A percentile compares a stretch with the other conserved stretches of the same genome.
phyloP scores from a whole-genome alignment of 768 basidiomycete genomes.

The Scleroderma citrinum region DNA sequence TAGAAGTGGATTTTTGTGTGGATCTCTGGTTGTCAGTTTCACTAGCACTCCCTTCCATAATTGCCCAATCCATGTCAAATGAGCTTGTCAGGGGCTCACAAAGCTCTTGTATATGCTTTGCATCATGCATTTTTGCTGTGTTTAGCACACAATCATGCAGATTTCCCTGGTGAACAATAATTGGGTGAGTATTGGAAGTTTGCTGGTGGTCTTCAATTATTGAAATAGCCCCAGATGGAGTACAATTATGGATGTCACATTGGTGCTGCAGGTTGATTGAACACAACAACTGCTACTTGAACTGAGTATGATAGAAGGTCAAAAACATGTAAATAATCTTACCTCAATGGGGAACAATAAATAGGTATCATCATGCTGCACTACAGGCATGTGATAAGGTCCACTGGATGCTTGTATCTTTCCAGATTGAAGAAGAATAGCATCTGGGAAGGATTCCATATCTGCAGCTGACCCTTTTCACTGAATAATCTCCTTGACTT shows the following conservation, averaged over 20 bases:
- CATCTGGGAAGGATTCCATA: not conserved
- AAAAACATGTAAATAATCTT: not conserved
- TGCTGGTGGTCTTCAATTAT: not conserved
- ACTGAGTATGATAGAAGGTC: not conserved
- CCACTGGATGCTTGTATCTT: not conserved
- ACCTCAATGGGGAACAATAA: not conserved
- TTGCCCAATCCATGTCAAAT: not conserved
- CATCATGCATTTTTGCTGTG: not conserved
- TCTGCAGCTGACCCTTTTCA: not conserved
- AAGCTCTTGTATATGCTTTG: not conserved
- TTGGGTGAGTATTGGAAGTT: not conserved
- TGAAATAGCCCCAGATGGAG: not conserved
- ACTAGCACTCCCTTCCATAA: not conserved
- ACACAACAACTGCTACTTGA: conserved; percentile 10
- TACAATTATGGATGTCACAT: conserved; percentile 12
- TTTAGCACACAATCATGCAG: not conserved
- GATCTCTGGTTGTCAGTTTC: not conserved
- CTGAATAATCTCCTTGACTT: conserved; percentile 1
- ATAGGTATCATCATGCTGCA: not conserved
- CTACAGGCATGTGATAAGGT: not conserved
- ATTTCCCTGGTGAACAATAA: not conserved
- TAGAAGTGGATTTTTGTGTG: not conserved
- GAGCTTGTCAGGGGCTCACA: not conserved
- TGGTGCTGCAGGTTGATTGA: conserved; percentile 17
- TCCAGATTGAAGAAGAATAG: not conserved